Evolutionary conservation across 2,329 filamentous ascomycete genomes (phyloP).

Genomic region (Aciculosporium take): DNA sequence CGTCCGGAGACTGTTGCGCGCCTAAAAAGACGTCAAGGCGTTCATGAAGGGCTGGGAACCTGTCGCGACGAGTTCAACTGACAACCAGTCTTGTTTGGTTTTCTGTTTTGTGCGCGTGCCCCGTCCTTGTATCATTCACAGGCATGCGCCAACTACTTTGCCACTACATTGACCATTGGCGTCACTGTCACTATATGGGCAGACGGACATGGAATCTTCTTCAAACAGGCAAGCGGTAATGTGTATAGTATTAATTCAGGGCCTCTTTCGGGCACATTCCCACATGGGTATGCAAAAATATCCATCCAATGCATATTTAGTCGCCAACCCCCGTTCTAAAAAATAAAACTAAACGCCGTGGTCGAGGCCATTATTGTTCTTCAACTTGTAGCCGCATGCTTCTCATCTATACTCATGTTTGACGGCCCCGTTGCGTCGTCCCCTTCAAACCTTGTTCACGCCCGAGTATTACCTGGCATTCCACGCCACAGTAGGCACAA

Average conservation of each 20-base stretch:
- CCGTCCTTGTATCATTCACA: background rate
- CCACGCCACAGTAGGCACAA: background rate
- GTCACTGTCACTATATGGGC: background rate
- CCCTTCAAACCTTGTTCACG: background rate
- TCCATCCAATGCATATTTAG: slow-evolving; percentile 14
- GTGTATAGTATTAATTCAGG: no score
- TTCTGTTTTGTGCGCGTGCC: background rate
- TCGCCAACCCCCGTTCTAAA: slow-evolving; percentile 7
- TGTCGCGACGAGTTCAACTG: background rate
- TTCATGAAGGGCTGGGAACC: background rate
- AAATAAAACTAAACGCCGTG: slow-evolving; percentile 13
- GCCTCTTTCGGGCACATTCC: slow-evolving; percentile 1
- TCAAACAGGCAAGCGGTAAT: no score
- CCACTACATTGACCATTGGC: no score
- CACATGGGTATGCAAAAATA: slow-evolving; percentile 15
- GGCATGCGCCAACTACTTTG: no score
- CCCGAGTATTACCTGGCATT: background rate
- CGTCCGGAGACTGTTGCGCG: slow-evolving; percentile 40
- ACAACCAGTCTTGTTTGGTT: background rate
- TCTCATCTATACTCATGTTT: slow-evolving; percentile 5
- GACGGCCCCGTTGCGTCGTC: background rate
- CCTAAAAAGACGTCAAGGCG: slow-evolving; percentile 22
- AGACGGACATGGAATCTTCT: no score
- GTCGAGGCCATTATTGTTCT: slow-evolving; percentile 14
- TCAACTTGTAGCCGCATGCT: slow-evolving; percentile 9